Conservation (phyloP, 129 eudicot species). For the Cynara cardunculus region DNA sequence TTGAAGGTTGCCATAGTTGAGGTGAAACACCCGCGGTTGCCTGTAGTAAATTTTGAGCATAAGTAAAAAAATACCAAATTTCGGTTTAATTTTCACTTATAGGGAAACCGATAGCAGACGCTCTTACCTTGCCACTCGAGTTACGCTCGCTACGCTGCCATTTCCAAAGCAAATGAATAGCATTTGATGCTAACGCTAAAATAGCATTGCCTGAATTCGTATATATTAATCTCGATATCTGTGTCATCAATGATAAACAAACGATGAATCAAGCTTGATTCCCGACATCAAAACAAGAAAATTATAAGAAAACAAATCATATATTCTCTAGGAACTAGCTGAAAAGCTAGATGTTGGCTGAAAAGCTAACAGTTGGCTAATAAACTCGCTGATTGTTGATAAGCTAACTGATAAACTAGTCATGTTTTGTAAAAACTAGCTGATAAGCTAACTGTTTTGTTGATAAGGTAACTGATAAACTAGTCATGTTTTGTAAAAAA, state of each 20-base stretch:
- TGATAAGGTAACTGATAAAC: background rate
- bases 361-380: too few species aligned
- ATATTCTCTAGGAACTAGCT: background rate
- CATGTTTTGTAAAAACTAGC: background rate
- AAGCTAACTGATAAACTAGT: background rate
- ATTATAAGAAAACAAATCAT: background rate
- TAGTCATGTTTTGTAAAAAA: background rate
- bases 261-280: background rate
- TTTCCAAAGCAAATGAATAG: constrained; percentile 61
- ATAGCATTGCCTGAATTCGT: constrained; percentile 52
- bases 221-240: constrained; percentile 55
- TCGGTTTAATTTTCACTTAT: background rate
- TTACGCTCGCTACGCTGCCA: constrained; percentile 41
- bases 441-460: too few species aligned
- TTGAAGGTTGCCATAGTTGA: constrained; percentile 52
- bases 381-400: too few species aligned
- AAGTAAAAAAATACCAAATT: background rate
- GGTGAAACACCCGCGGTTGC: constrained; percentile 44
- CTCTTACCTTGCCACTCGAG: constrained; percentile 37
- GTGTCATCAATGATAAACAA: constrained; percentile 11
- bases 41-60: constrained; percentile 23
- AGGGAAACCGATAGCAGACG: background rate
- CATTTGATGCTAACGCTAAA: constrained; percentile 51
- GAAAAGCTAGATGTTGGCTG: too few species aligned
- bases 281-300: constrained; percentile 15